Base-by-base conservation (phyloP, 2,329 filamentous ascomycete species). In the Penicillium griseofulvum region DNA sequence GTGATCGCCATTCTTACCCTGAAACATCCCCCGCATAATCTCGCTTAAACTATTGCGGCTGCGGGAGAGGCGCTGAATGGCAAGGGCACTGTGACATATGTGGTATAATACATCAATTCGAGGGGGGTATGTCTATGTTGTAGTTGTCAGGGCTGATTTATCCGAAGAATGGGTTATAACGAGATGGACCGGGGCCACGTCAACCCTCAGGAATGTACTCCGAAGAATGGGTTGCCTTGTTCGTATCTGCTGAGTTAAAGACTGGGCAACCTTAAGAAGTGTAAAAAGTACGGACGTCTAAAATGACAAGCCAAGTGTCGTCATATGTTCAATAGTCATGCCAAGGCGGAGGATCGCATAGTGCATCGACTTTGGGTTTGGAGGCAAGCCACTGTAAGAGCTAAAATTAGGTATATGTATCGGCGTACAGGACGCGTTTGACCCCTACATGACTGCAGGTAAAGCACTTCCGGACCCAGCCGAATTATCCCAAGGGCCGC, bases 101-200 rank as follows among this genome's bases (percentile, higher is more conserved):
- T 16, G n/a, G n/a, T n/a, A n/a, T n/a, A n/a, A n/a, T n/a, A n/a
- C 16, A 34, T 34, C 16, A 16, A 34, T 16, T 34, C 14, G 14
- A 34, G 14, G 31, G 31, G 31, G 3, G n/a, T n/a, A n/a, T n/a
- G n/a, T 34, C 5, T 16, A 33, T 5, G 14, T 12, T 4, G 5
- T n/a, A 14, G 14, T 16, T 33, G 31, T 5, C 5, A 5, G 12
- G 31, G 14, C 52, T 66, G 34, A 65, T 64, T 11, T 19, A 19
- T 12, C 52, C 56, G 11, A 49, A 58, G 41, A 61, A 63, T 49
- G 54, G 43, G 36, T 56, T 57, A n/a, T 58, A 56, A 43, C 49
- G 36, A 34, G 29, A 44, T 28, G n/a, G 14, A 33, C 19, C 24
- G 39, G 42, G 49, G 28, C 28, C n/a, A 31, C 29, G 3, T 51